Evolutionary conservation across 2,329 filamentous ascomycete genomes (phyloP), one percentile per base, ranked within the genome.

Genomic region (Aspergillus sp.): DNA sequence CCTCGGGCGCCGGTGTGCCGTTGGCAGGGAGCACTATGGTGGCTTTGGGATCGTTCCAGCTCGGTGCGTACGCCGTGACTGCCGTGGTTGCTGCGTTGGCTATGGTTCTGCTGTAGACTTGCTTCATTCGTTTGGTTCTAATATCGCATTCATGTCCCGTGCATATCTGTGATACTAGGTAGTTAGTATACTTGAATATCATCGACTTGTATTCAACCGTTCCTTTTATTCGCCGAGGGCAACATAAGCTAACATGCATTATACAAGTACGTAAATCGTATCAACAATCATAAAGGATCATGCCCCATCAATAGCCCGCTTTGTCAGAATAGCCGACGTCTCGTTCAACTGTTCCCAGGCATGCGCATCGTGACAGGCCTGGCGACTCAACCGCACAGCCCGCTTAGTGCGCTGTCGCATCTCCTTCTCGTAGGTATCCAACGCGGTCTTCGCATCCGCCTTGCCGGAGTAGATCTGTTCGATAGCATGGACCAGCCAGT

Each of bases 81-180:
- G 75, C 75, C 33, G 50, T 74, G 41, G 60, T 74, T 26, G 71
- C 74, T 51, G 76, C 74, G 53, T 65, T 68, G 41, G 73, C 71
- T 51, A 78, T 79, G 74, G 67, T 79, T 55, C 58, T 77, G 59
- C 65, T 79, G 65, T 79, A 76, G 16, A 42, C 24, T n/a, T n/a
- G n/a, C n/a, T n/a, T n/a, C n/a, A n/a, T n/a, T n/a, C n/a, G n/a
- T n/a, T n/a, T n/a, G n/a, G n/a, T n/a, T n/a, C n/a, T n/a, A n/a
- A n/a, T n/a, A n/a, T n/a, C n/a, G n/a, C n/a, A n/a, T n/a, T n/a
- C n/a, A n/a, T n/a, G n/a, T n/a, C n/a, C n/a, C n/a, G n/a, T n/a
- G n/a, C n/a, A n/a, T n/a, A n/a, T n/a, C n/a, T n/a, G n/a, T n/a
- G n/a, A n/a, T n/a, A n/a, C n/a, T n/a, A n/a, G n/a, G n/a, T n/a